Conservation (phyloP, 192 early-diverging fungal species). For the Podila epicladia region DNA sequence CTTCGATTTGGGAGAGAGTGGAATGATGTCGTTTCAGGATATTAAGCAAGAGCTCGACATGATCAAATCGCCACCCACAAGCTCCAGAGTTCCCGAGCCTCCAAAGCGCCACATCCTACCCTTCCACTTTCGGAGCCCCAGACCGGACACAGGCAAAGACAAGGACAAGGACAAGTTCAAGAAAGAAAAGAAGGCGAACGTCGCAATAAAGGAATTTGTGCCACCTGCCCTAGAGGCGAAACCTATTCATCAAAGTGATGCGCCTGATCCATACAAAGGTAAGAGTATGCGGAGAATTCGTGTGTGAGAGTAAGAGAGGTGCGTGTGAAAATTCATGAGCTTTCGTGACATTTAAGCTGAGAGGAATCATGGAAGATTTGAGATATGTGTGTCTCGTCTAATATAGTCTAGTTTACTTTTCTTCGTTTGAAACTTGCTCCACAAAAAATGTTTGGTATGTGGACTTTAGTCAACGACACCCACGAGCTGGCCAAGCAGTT, state of each 20-base stretch:
- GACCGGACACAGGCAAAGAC: conserved; percentile 17
- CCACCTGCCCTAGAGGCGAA: neutral
- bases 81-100: conserved; percentile 3
- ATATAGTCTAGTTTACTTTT: no score
- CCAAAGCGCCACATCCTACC: conserved; percentile 28
- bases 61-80: conserved; percentile 12
- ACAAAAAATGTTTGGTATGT: neutral
- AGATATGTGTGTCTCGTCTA: no score
- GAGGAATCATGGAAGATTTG: no score
- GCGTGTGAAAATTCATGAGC: no score
- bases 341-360: no score
- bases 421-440: no score
- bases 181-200: conserved; percentile 22
- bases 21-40: conserved; percentile 51
- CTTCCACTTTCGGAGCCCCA: conserved; percentile 45
- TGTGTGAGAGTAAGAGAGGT: no score
- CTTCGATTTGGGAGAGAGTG: conserved; percentile 43
- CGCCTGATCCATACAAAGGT: conserved; percentile 1
- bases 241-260: neutral
- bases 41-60: conserved; percentile 43
- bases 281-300: conserved; percentile 4
- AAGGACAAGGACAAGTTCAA: conserved; percentile 35
- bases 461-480: conserved; percentile 39
- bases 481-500: conserved; percentile 44
- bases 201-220: conserved; percentile 46